Conservation (phyloP, 768 basidiomycete genomes). For the Suillus americanus region DNA sequence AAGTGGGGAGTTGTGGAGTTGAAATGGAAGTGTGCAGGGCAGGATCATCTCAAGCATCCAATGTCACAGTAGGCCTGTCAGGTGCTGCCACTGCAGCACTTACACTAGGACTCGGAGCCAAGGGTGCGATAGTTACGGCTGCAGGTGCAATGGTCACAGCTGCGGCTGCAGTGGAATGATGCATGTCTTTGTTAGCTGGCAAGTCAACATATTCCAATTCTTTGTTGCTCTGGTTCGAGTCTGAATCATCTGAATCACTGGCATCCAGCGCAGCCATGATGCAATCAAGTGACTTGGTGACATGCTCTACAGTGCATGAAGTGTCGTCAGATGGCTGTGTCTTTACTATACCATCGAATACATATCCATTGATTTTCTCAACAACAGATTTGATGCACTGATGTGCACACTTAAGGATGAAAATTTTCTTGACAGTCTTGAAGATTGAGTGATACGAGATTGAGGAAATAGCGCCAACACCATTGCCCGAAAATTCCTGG, state of each 20-base stretch:
- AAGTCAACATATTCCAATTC: neutral
- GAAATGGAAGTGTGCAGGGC: too few species aligned
- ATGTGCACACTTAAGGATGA: neutral
- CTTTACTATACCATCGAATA: neutral
- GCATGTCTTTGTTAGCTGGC: too few species aligned
- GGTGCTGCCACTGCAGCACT: too few species aligned
- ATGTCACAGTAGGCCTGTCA: too few species aligned
- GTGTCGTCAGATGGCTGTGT: neutral
- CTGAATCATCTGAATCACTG: neutral
- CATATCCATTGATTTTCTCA: neutral
- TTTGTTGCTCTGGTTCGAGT: neutral
- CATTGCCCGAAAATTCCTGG: neutral
- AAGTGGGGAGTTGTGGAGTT: too few species aligned
- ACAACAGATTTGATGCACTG: neutral
- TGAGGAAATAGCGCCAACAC: slow-evolving; percentile 1
- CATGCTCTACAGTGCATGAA: neutral
- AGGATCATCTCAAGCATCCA: too few species aligned
- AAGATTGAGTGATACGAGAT: slow-evolving; percentile 1
- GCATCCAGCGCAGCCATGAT: neutral
- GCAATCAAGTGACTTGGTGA: neutral
- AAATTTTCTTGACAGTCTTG: neutral
- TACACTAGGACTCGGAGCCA: too few species aligned
- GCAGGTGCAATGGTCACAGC: too few species aligned
- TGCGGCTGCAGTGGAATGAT: too few species aligned
- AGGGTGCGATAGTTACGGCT: too few species aligned